Evolutionary conservation across 257 asterid genomes (phyloP), one percentile per base, ranked within the genome.

Genomic region (Plantago elongata): DNA sequence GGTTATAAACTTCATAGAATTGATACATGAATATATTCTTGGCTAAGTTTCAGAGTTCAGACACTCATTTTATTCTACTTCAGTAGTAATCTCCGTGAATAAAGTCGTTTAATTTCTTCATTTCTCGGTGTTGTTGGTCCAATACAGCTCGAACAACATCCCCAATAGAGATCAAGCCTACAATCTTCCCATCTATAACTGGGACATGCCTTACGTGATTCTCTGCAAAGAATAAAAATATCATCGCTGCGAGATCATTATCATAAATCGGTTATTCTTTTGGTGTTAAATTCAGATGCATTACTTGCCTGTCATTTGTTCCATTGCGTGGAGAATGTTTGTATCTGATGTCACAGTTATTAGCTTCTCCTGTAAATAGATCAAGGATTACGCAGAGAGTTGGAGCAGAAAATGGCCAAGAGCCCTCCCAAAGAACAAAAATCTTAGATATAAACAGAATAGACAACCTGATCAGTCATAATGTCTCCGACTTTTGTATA

Each of bases 91-190:
- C 78, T 62, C 96, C 90, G 17, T 49, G 72, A 16, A 88, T 88
- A 66, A 77, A 83, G 51, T 82, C 76, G 50, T 83, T 88, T 17
- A 88, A 71, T 61, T 70, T 69, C 73, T 77, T 81, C 77, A 85
- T 71, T 66, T 88, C 95, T 67, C 84, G 85, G 44, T 72, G 70
- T 54, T 85, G 96, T 69, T 81, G 95, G 69, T 72, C 81, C 54
- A 88, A 70, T 12, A 88, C 95, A 46, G 92, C 83, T 22, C 78
- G 73, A n/a, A 83, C 90, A n/a, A 86, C 81, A 65, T 89, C 95
- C 7, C 44, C 75, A 4, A 86, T 73, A 1, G 95, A 89, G 56
- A 86, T 79, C 94, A 89, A 79, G 64, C 95, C 97, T 22, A 84
- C 78, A 14, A 89, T 78, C 84, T 77, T 89, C 64, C 94, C 87